A percentile compares a stretch with the other conserved stretches of the same genome.
Conservation (phyloP, 345 rosid species). For the Murraya koenigii region DNA sequence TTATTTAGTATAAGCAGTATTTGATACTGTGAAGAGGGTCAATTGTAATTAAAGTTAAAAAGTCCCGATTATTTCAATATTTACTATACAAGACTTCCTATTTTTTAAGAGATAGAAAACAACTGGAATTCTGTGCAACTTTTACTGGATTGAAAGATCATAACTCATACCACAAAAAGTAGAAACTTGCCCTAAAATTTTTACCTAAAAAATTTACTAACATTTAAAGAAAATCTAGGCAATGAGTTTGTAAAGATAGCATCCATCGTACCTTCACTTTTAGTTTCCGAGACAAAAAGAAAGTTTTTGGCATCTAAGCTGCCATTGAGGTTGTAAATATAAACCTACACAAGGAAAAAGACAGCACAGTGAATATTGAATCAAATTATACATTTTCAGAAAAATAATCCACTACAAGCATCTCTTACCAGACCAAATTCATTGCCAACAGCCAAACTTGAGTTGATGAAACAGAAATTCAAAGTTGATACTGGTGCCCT, state of each 20-base stretch:
- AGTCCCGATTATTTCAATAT: background rate
- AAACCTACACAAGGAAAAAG: slow-evolving; percentile 40
- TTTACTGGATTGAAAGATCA: background rate
- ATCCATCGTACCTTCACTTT: slow-evolving; percentile 45
- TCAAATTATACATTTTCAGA: background rate
- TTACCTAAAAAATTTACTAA: background rate
- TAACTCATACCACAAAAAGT: background rate
- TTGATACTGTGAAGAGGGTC: background rate
- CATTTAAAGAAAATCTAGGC: background rate
- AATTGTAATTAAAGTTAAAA: background rate
- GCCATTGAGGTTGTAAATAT: slow-evolving; percentile 41
- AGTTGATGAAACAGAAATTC: slow-evolving; percentile 48
- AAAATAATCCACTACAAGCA: slow-evolving; percentile 6
- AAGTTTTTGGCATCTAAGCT: slow-evolving; percentile 29
- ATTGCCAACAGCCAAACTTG: slow-evolving; percentile 62
- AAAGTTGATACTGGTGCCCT: slow-evolving; percentile 46
- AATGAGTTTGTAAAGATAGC: background rate
- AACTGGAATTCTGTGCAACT: background rate
- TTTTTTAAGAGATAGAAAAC: background rate
- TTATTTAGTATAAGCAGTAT: background rate
- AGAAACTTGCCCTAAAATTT: background rate
- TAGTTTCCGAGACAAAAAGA: slow-evolving; percentile 38
- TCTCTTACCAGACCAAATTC: slow-evolving; percentile 58
- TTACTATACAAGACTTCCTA: background rate
- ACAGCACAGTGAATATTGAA: slow-evolving; percentile 10